A percentile compares a stretch with the other conserved stretches of the same genome.
Evolutionary conservation across 768 basidiomycete species (phyloP).

Genomic region (Panaeolus cyanescens): DNA sequence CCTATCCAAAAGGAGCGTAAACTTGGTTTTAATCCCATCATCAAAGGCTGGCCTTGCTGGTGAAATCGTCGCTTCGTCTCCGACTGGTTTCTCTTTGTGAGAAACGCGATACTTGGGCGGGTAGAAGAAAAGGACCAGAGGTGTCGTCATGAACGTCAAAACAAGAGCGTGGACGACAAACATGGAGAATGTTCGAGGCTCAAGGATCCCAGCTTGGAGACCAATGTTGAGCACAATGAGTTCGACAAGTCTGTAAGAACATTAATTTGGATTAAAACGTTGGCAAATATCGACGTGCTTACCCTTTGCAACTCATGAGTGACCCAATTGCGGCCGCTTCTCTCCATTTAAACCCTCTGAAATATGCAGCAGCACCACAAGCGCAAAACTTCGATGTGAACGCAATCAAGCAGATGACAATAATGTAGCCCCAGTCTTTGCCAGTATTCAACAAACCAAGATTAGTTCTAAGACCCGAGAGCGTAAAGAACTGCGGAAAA

Average conservation of each 20-base stretch:
- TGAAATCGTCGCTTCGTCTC: slow-evolving; percentile 19
- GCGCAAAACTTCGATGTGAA: slow-evolving; percentile 81
- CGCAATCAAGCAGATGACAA: slow-evolving; percentile 73
- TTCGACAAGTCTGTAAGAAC: slow-evolving; percentile 70
- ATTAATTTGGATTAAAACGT: background rate
- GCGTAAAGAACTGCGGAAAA: slow-evolving; percentile 65
- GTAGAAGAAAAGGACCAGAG: slow-evolving; percentile 77
- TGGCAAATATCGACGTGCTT: slow-evolving; percentile 16
- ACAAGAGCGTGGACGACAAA: slow-evolving; percentile 86
- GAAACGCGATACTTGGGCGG: slow-evolving; percentile 59
- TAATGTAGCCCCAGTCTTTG: slow-evolving; percentile 78
- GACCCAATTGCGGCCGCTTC: slow-evolving; percentile 82
- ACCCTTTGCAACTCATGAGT: slow-evolving; percentile 93
- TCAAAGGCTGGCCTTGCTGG: slow-evolving; percentile 20
- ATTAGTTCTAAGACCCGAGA: slow-evolving; percentile 81
- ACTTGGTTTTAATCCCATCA: slow-evolving; percentile 53
- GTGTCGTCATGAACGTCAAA: slow-evolving; percentile 88
- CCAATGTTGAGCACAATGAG: slow-evolving; percentile 97
- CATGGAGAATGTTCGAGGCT: slow-evolving; percentile 87
- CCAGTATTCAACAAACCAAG: slow-evolving; percentile 76
- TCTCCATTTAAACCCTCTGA: slow-evolving; percentile 64
- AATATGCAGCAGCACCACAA: slow-evolving; percentile 60
- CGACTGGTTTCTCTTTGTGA: slow-evolving; percentile 16
- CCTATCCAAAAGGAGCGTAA: slow-evolving; percentile 77
- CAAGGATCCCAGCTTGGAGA: slow-evolving; percentile 75